A percentile compares a stretch with the other conserved stretches of the same genome.
phyloP scores from a whole-genome alignment of 1,139 yeast genomes.

The Kodamaea derodonti region DNA sequence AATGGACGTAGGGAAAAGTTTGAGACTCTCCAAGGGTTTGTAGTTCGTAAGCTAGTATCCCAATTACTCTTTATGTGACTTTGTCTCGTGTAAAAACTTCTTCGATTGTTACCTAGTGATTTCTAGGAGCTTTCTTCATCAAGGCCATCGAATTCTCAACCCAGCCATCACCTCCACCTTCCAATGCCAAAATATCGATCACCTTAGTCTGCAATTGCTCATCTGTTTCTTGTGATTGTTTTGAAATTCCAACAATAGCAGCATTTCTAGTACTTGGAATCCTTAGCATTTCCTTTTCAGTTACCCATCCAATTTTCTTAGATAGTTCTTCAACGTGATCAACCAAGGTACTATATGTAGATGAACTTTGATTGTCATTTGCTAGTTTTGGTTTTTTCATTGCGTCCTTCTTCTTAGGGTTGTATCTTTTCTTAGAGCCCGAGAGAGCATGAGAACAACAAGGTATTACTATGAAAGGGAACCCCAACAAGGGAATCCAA shows the following conservation, averaged over 20 bases:
- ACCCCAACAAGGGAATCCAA: conserved; percentile 87
- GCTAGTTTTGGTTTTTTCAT: conserved; percentile 3
- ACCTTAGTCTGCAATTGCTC: conserved; percentile 35
- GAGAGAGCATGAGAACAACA: conserved; percentile 88
- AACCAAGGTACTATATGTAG: conserved; percentile 79
- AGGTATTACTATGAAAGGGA: conserved; percentile 88
- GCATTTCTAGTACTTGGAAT: conserved; percentile 95
- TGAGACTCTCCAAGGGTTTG: too few relatives aligned
- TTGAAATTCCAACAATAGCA: conserved; percentile 69
- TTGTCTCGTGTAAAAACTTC: too few relatives aligned
- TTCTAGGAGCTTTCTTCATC: conserved; percentile 45
- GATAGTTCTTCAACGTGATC: conserved; percentile 79
- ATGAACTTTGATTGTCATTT: conserved; percentile 17
- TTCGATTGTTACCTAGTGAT: too few relatives aligned
- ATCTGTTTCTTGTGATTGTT: conserved; percentile 25
- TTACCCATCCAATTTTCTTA: conserved; percentile 71
- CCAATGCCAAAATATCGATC: conserved; percentile 57
- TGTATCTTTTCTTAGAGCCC: conserved; percentile 70
- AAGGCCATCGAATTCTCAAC: conserved; percentile 70
- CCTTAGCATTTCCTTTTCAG: conserved; percentile 80
- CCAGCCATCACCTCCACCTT: conserved; percentile 93
- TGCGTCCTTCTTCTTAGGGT: conserved; percentile 28
- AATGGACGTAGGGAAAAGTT: too few relatives aligned
- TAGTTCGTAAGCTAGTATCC: too few relatives aligned
- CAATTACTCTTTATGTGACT: too few relatives aligned